Percentiles rank a stretch among this genome's conserved stretches.
Evolutionary conservation across 1,139 yeast genomes (phyloP).

Genomic region (Hansenula anomala): DNA sequence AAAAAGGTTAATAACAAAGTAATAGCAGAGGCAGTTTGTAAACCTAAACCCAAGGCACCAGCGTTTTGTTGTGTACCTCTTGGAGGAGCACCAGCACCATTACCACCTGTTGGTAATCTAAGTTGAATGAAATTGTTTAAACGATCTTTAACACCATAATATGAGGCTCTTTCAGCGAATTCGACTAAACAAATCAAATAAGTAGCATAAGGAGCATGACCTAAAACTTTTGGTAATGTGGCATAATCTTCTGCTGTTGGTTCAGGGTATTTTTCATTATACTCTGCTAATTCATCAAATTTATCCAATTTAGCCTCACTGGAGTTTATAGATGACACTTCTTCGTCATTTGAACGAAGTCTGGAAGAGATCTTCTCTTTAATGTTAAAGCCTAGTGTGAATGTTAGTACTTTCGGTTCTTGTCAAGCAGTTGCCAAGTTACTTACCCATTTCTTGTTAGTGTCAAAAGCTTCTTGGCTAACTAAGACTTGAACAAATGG

Average conservation of each 20-base stretch:
- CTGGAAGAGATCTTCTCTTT: neutral
- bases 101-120: constrained; percentile 42
- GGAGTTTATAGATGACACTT: no score
- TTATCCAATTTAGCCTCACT: neutral
- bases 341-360: neutral
- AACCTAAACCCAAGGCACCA: constrained; percentile 57
- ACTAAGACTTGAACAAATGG: no score
- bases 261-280: neutral
- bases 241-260: constrained; percentile 2
- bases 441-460: neutral
- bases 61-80: constrained; percentile 32
- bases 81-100: constrained; percentile 35
- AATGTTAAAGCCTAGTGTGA: neutral
- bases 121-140: constrained; percentile 75
- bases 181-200: constrained; percentile 76
- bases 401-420: no score
- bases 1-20: constrained; percentile 75
- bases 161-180: constrained; percentile 72
- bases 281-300: neutral
- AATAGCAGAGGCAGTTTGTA: constrained; percentile 64
- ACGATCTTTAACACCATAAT: constrained; percentile 71
- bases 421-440: no score
- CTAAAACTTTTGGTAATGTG: constrained; percentile 14
- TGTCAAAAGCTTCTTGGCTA: no score
- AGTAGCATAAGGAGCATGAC: constrained; percentile 39